phyloP scores from a whole-genome alignment of 768 basidiomycete genomes.

The Tricholomella constricta region DNA sequence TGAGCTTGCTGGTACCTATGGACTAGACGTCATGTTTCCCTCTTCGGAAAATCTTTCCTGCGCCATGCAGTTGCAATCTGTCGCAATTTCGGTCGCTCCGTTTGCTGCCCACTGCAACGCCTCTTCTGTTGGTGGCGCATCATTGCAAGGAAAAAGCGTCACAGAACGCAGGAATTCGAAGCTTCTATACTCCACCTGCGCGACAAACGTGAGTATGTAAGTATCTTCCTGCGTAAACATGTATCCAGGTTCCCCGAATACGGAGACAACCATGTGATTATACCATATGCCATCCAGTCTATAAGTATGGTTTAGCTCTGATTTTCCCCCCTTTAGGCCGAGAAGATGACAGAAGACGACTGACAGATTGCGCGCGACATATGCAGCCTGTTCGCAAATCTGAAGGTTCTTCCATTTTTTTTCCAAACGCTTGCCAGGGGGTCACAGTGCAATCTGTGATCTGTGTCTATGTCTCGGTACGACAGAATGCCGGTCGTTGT shows the following conservation, averaged over 20 bases:
- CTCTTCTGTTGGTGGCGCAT: background rate
- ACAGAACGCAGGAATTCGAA: background rate
- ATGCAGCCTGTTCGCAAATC: background rate
- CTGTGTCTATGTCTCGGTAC: background rate
- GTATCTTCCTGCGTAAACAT: background rate
- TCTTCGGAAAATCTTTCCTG: too few species aligned
- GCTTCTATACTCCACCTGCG: background rate
- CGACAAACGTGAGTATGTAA: background rate
- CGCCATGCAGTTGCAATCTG: too few species aligned
- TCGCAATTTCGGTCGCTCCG: background rate
- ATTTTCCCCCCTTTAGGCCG: background rate
- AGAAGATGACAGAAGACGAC: background rate
- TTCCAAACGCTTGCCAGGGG: too few species aligned
- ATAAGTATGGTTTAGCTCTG: background rate
- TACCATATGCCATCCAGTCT: background rate
- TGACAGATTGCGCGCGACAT: background rate
- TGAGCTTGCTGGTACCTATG: too few species aligned
- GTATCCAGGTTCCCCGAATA: background rate
- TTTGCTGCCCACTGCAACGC: background rate
- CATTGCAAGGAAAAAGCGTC: background rate
- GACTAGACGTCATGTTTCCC: too few species aligned
- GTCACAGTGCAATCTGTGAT: background rate
- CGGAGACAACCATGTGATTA: constrained; percentile 1
- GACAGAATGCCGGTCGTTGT: background rate
- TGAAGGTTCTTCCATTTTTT: background rate